Evolutionary conservation across 805 yeast genomes (phyloP).

Genomic region (Candida fluviatilis): DNA sequence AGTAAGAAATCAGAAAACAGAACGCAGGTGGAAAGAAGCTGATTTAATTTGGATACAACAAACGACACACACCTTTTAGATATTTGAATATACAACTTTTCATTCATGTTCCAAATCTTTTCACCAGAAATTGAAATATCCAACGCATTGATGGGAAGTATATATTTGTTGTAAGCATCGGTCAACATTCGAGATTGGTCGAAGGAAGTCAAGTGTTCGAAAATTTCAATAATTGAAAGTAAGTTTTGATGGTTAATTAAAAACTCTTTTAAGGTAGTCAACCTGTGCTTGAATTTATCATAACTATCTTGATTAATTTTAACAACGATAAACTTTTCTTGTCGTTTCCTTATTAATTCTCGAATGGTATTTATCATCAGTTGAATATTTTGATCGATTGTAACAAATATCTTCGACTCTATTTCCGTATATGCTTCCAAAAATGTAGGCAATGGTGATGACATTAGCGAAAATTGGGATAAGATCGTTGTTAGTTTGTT

Average conservation of each 20-base stretch:
- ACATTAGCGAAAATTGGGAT: conserved; percentile 23
- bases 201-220: conserved; percentile 7
- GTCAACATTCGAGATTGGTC: conserved; percentile 15
- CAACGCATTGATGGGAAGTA: conserved; percentile 24
- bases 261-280: conserved; percentile 42
- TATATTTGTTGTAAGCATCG: conserved; percentile 25
- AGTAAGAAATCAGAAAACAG: conserved; percentile 24
- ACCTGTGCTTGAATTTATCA: conserved; percentile 34
- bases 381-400: conserved; percentile 60
- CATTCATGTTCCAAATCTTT: conserved; percentile 25
- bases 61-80: conserved; percentile 18
- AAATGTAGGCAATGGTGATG: conserved; percentile 1
- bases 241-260: conserved; percentile 53
- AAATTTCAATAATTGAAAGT: conserved; percentile 24
- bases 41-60: conserved; percentile 20
- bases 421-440: conserved; percentile 35
- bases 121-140: conserved; percentile 31
- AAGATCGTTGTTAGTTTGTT: conserved; percentile 34
- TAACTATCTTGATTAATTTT: conserved; percentile 46
- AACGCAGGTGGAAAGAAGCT: conserved; percentile 20
- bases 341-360: conserved; percentile 69
- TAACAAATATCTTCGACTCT: conserved; percentile 36
- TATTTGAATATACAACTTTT: conserved; percentile 19
- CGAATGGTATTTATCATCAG: conserved; percentile 65
- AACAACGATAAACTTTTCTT: conserved; percentile 65